Evolutionary conservation across 305 asterid genomes (phyloP).

Genomic region (Striga hermonthica): DNA sequence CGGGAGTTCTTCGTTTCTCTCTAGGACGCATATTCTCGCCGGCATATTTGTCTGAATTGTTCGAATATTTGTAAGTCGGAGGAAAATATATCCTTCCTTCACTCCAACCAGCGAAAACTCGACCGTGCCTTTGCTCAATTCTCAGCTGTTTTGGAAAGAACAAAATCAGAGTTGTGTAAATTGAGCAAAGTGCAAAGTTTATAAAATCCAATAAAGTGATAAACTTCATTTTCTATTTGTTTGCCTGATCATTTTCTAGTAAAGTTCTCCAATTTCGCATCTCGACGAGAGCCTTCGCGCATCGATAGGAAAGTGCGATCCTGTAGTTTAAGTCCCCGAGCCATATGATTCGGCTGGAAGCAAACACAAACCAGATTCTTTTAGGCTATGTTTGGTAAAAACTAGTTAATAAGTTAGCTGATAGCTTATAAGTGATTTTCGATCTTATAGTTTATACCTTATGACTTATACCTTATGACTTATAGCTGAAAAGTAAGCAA

Average conservation of each 20-base stretch:
- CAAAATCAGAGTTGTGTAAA: neutral
- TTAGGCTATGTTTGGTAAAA: too few species aligned
- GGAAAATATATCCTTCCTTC: slow-evolving; percentile 88
- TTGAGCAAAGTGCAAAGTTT: slow-evolving; percentile 2
- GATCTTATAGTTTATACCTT: too few species aligned
- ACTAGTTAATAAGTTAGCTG: too few species aligned
- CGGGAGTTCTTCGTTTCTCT: slow-evolving; percentile 87
- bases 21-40: slow-evolving; percentile 71
- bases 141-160: slow-evolving; percentile 50
- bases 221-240: neutral
- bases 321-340: slow-evolving; percentile 94
- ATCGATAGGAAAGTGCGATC: slow-evolving; percentile 75
- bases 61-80: slow-evolving; percentile 87
- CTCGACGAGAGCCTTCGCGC: slow-evolving; percentile 85
- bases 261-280: slow-evolving; percentile 90
- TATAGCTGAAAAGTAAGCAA: too few species aligned
- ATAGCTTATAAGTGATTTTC: too few species aligned
- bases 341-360: slow-evolving; percentile 84
- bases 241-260: slow-evolving; percentile 85
- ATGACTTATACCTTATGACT: too few species aligned
- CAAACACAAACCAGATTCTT: slow-evolving; percentile 4
- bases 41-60: slow-evolving; percentile 82
- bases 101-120: slow-evolving; percentile 82
- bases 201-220: neutral
- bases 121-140: slow-evolving; percentile 68